Conservation (phyloP, 2,329 filamentous ascomycete genomes). For the Parasarocladium wereldwijsianum region DNA sequence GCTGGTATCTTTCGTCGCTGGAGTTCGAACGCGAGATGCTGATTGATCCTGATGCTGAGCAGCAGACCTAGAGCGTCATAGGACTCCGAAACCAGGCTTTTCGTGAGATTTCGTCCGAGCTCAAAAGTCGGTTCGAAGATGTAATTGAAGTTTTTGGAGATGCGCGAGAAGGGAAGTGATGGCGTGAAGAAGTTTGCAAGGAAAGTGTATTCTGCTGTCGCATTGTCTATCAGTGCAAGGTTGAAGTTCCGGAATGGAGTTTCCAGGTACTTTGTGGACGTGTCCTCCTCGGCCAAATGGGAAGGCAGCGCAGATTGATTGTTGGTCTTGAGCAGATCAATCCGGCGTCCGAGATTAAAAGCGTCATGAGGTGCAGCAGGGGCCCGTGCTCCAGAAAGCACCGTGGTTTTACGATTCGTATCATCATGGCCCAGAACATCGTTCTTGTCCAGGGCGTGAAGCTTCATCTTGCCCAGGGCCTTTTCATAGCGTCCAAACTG, state of each 20-base stretch:
- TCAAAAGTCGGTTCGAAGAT: constrained; percentile 84
- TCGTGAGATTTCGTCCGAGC: constrained; percentile 67
- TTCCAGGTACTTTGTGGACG: constrained; percentile 74
- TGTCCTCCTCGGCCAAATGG: constrained; percentile 83
- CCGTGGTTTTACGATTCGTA: constrained; percentile 45
- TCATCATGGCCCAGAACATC: constrained; percentile 75
- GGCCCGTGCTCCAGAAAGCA: constrained; percentile 30
- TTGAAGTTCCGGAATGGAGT: constrained; percentile 90
- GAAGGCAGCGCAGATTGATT: constrained; percentile 69
- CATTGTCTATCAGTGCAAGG: constrained; percentile 83
- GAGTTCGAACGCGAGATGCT: constrained; percentile 85
- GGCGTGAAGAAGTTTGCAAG: constrained; percentile 80
- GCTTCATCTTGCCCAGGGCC: constrained; percentile 68
- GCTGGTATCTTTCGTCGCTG: constrained; percentile 83
- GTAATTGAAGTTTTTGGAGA: constrained; percentile 71
- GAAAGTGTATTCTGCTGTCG: constrained; percentile 89
- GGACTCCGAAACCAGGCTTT: constrained; percentile 58
- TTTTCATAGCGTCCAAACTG: constrained; percentile 82
- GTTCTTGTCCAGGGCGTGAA: constrained; percentile 70
- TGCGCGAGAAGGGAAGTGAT: constrained; percentile 56
- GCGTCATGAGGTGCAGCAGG: constrained; percentile 60
- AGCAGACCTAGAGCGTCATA: constrained; percentile 78
- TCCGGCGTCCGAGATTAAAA: constrained; percentile 74
- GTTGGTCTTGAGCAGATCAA: constrained; percentile 63
- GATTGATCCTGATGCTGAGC: constrained; percentile 84